Percentiles rank a stretch among this genome's conserved stretches.
These are phyloP conservation scores for Lepidium didymum DNA, from an alignment of 345 rosid genomes.

Conservation along the genomic window DNA sequence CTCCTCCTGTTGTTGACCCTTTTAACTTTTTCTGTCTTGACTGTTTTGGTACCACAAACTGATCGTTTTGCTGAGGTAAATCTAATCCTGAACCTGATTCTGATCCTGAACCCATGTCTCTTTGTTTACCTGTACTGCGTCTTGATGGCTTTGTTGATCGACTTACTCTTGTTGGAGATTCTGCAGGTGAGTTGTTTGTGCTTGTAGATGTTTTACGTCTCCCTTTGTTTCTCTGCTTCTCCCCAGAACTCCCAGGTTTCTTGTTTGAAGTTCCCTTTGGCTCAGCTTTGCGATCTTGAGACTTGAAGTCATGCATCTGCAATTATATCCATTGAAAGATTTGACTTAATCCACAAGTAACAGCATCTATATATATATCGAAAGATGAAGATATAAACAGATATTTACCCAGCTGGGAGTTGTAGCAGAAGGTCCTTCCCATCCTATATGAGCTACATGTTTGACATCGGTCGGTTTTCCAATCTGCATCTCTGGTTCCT, in stretches of 20 bases:
- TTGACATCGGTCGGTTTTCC: constrained; percentile 91
- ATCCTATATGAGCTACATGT: constrained; percentile 95
- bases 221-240: constrained; percentile 20
- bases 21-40: constrained; percentile 11
- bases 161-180: constrained; percentile 24
- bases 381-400: too few species aligned
- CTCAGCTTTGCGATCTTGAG: constrained; percentile 9
- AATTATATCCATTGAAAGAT: background rate
- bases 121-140: constrained; percentile 22
- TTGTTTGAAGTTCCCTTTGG: constrained; percentile 16
- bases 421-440: constrained; percentile 61
- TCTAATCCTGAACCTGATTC: constrained; percentile 21
- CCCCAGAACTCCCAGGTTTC: constrained; percentile 8
- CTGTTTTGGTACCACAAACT: background rate
- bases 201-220: constrained; percentile 25
- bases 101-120: constrained; percentile 14
- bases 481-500: constrained; percentile 76
- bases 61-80: constrained; percentile 4
- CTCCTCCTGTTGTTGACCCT: constrained; percentile 2
- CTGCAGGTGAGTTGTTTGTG: constrained; percentile 21
- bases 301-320: constrained; percentile 66
- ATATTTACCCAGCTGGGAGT: constrained; percentile 54
- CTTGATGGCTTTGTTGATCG: constrained; percentile 26
- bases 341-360: constrained; percentile 42
- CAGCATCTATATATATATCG: background rate